These are phyloP conservation scores for Scheffersomyces cryptocercus DNA, from an alignment of 1,139 yeast genomes.

Conservation along the genomic window DNA sequence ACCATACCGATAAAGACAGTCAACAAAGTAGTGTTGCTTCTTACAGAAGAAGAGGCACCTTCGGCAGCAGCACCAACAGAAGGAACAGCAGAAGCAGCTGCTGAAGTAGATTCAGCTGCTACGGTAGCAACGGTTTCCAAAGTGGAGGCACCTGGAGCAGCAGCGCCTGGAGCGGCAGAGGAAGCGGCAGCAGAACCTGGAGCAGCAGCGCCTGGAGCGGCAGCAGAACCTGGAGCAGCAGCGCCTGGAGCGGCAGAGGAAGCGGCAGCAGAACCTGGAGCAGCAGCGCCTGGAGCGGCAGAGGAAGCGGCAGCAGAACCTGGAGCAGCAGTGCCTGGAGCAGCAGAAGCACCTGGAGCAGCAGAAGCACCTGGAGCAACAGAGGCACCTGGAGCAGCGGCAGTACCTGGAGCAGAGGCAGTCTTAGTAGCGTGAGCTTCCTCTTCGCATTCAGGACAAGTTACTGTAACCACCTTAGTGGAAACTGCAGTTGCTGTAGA, in stretches of 20 bases:
- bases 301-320: not conserved
- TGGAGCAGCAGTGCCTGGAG: conserved; percentile 2
- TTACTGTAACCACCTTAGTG: conserved; percentile 4
- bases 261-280: conserved; percentile 2
- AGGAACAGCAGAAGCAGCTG: not conserved
- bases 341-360: not conserved
- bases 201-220: conserved; percentile 3
- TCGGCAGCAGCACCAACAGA: not conserved
- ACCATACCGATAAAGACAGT: too few species aligned
- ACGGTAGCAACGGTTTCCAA: not conserved
- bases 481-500: conserved; percentile 14
- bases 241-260: conserved; percentile 2
- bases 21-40: too few species aligned
- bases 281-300: not conserved
- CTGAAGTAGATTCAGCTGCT: not conserved
- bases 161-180: not conserved
- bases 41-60: not conserved
- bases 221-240: conserved; percentile 14
- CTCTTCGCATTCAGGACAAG: not conserved
- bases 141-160: not conserved
- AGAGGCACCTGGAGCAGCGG: not conserved
- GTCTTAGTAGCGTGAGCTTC: too few species aligned
- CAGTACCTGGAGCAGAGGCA: not conserved
- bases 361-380: not conserved
- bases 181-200: too few species aligned